Evolutionary conservation across 2,329 filamentous ascomycete genomes (phyloP), one percentile per base, ranked within the genome.

Genomic region (Helotiales sp.): DNA sequence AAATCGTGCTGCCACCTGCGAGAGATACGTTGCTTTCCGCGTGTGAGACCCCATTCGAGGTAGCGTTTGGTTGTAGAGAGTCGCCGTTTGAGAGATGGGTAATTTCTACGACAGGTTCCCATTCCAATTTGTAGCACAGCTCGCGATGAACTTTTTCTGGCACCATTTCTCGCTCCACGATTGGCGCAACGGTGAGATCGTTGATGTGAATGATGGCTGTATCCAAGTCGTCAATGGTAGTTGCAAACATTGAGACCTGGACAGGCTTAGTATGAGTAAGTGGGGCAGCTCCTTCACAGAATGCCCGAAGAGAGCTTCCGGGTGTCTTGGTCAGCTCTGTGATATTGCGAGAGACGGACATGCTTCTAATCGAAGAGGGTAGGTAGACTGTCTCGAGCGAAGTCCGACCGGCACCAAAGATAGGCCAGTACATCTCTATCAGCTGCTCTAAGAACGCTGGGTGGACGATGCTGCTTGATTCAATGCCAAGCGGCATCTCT

Each of bases 101-200:
- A n/a, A 1, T 49, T 4, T 62, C 30, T 5, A 13, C 2, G 20
- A 62, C 28, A 3, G 52, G 79, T 61, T 83, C 82, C 82, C 82
- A 84, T 28, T 82, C 77, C 3, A 83, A 54, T 73, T 82, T 83
- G 72, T 81, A 84, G 73, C 82, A 84, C 1, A 84, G 77, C 72
- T 83, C 80, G 20, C 80, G 76, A n/a, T 79, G 69, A 10, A 37
- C 69, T 17, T 78, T 76, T 8, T 78, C 76, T 1, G 72, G 68
- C 40, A 71, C 71, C 1, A 71, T 68, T 3, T 77, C 76, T 10
- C 75, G 76, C 32, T 81, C 81, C 40, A 81, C 70, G 50, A 83
- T 80, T 1, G 81, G 82, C 0, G 80, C 76, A n/a, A 83, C 75
- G 0, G 76, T 66, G 3, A 83, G 69, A 22, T 80, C 76, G 15